phyloP scores from a whole-genome alignment of 2,329 filamentous ascomycete species.

The Colletotrichum sp. region DNA sequence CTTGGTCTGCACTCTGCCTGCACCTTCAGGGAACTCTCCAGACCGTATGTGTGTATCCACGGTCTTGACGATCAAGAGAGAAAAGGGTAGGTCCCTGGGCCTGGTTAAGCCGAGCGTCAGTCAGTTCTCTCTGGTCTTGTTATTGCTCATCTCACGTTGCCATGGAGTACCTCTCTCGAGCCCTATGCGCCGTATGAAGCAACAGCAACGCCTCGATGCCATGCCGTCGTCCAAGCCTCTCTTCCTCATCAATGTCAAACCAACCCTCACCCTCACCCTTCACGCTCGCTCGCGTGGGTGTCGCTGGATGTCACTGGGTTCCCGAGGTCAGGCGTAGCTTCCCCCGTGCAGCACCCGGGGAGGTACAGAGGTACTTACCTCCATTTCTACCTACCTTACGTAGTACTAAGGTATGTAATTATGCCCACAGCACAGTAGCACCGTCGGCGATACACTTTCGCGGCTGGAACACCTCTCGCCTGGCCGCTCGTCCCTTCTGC shows the following conservation, averaged over 20 bases:
- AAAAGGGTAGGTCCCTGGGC: neutral
- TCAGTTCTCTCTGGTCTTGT: neutral
- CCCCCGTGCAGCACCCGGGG: neutral
- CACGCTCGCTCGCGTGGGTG: neutral
- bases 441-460: neutral
- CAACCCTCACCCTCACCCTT: neutral
- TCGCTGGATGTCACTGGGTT: neutral
- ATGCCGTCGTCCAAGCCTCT: neutral
- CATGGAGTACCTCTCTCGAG: neutral
- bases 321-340: neutral
- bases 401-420: too few species aligned
- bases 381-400: too few species aligned
- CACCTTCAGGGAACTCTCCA: neutral
- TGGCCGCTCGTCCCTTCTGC: slow-evolving; percentile 15
- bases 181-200: neutral
- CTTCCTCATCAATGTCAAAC: slow-evolving; percentile 3
- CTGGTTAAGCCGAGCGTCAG: neutral
- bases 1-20: neutral
- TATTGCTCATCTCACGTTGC: neutral
- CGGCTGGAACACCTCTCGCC: slow-evolving; percentile 5
- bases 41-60: neutral
- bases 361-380: neutral
- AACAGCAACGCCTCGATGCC: neutral
- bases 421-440: neutral
- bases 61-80: neutral